phyloP scores from a whole-genome alignment of 129 eudicot species.

The Escallonia herrerae region DNA sequence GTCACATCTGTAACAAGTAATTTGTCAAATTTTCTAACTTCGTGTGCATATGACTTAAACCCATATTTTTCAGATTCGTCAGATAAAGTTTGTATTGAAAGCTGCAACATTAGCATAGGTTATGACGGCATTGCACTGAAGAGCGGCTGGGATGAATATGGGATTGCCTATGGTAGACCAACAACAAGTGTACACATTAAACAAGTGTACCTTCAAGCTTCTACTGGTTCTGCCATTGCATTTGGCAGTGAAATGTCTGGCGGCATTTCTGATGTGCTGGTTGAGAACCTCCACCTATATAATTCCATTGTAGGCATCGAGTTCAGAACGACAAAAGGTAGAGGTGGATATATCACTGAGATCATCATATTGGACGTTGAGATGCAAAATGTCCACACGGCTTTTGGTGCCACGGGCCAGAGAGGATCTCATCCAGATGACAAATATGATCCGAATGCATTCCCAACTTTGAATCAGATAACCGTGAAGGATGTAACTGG shows the following conservation, averaged over 20 bases:
- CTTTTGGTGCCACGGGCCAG: constrained; percentile 53
- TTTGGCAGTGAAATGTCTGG: constrained; percentile 88
- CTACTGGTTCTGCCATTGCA: constrained; percentile 52
- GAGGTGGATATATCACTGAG: constrained; percentile 62
- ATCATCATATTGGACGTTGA: constrained; percentile 35
- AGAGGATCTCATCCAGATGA: constrained; percentile 57
- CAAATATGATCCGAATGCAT: constrained; percentile 47
- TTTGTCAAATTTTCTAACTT: background rate
- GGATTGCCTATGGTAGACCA: constrained; percentile 53
- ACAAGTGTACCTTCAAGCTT: constrained; percentile 32
- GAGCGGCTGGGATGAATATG: constrained; percentile 91
- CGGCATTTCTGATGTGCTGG: constrained; percentile 48
- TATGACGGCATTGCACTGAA: constrained; percentile 67
- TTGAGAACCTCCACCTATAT: constrained; percentile 39
- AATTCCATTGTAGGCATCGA: constrained; percentile 54
- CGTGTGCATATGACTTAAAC: background rate
- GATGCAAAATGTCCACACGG: constrained; percentile 43
- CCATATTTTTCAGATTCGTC: constrained; percentile 54
- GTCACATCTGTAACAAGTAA: background rate
- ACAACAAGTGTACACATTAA: constrained; percentile 41
- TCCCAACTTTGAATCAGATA: constrained; percentile 45
- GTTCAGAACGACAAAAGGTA: constrained; percentile 56
- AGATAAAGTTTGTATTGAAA: constrained; percentile 72
- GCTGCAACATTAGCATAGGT: constrained; percentile 62
- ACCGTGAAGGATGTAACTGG: constrained; percentile 48